These are phyloP conservation scores for Sporothrix variecibatus DNA, from an alignment of 2,329 filamentous ascomycete genomes.

Conservation along the genomic window DNA sequence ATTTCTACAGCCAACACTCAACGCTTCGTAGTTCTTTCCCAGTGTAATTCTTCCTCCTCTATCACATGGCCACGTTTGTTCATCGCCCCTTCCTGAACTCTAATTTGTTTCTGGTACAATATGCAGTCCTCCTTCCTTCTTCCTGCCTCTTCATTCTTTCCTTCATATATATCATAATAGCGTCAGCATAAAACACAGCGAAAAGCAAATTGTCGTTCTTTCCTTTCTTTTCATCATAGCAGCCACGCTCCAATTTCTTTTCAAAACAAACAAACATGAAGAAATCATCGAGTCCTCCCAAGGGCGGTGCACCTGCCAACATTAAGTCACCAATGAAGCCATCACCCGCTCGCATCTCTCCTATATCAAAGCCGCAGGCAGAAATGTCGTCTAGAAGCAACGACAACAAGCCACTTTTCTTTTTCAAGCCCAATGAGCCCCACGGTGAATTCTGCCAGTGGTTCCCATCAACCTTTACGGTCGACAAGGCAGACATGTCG, in stretches of 20 bases:
- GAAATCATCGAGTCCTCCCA: not conserved
- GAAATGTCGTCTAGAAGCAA: not conserved
- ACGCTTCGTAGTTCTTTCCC: not conserved
- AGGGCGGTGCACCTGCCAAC: not conserved
- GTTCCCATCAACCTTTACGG: slow-evolving; percentile 37
- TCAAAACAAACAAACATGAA: not conserved
- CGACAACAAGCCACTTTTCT: slow-evolving; percentile 33
- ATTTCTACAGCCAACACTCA: not conserved
- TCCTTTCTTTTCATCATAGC: too few relatives aligned
- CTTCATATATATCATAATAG: not conserved
- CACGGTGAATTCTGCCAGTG: slow-evolving; percentile 43
- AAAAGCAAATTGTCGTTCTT: too few relatives aligned
- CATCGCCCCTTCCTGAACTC: not conserved
- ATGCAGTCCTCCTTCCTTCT: not conserved
- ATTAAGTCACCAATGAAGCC: not conserved
- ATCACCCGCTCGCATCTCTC: not conserved
- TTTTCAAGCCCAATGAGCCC: slow-evolving; percentile 37
- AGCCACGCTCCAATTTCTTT: too few relatives aligned
- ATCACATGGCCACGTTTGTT: not conserved
- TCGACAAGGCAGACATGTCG: slow-evolving; percentile 36
- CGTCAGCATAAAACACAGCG: not conserved
- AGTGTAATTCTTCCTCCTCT: too few relatives aligned
- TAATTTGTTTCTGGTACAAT: too few relatives aligned
- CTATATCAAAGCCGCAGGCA: not conserved
- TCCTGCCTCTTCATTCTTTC: not conserved